phyloP scores from a whole-genome alignment of 768 basidiomycete species.

The Leucogyrophana mollusca region DNA sequence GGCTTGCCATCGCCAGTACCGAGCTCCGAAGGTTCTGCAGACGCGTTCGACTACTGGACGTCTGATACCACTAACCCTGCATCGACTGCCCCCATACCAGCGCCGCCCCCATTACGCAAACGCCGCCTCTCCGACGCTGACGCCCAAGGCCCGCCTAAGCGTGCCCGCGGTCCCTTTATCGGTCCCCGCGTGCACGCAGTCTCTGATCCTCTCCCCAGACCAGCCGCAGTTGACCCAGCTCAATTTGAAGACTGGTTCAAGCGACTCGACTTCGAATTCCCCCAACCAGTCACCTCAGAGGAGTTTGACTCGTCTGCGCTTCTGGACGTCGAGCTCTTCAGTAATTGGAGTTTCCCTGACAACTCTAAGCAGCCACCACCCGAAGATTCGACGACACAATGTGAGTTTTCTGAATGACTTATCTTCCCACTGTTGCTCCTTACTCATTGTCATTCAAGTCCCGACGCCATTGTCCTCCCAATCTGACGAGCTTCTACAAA shows the following conservation, averaged over 20 bases:
- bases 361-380: too few relatives aligned
- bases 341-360: slow-evolving; percentile 19
- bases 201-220: slow-evolving; percentile 28
- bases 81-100: neutral
- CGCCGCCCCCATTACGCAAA: slow-evolving; percentile 22
- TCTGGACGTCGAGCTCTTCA: slow-evolving; percentile 34
- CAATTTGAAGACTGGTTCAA: slow-evolving; percentile 37
- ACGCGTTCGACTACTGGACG: neutral
- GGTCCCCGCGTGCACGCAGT: slow-evolving; percentile 21
- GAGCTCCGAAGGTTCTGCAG: neutral
- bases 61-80: neutral
- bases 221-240: slow-evolving; percentile 12
- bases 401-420: too few relatives aligned
- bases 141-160: slow-evolving; percentile 19
- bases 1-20: slow-evolving; percentile 3
- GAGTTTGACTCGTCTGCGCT: slow-evolving; percentile 23
- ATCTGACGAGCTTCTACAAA: too few relatives aligned
- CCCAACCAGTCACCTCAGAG: slow-evolving; percentile 18
- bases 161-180: slow-evolving; percentile 16
- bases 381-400: too few relatives aligned
- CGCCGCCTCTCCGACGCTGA: slow-evolving; percentile 37
- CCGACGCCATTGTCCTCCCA: too few relatives aligned
- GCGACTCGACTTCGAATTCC: slow-evolving; percentile 27
- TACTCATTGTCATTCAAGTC: too few relatives aligned
- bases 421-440: too few relatives aligned